Base-by-base conservation (phyloP, 1,284 basidiomycete species). In the Naganishia sp. region DNA sequence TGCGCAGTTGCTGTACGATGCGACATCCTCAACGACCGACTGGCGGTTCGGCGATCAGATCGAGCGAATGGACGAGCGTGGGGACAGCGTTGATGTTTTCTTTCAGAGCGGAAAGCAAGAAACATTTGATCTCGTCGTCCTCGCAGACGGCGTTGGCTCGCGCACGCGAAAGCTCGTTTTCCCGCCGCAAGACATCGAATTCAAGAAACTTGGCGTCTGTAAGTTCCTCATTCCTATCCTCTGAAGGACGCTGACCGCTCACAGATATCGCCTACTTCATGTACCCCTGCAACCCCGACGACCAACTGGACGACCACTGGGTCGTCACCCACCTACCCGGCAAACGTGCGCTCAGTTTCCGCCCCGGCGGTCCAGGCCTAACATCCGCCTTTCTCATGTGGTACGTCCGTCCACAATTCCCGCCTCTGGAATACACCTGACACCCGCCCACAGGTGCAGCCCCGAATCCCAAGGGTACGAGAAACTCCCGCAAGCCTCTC, bases 111-210 rank as follows among this genome's bases (percentile, higher is more conserved):
- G 66, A 9, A 41, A 35, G 42, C 51, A 28, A 35, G 56, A 70
- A 39, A 43, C 47, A 13, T 72, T 55, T 55, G 71, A 69, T 66
- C 23, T 69, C n/a, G 64, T 71, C 17, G 53, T 69, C 18, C 65
- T 47, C 2, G 67, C 69, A 15, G 71, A 72, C 56, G 71, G 71
- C 2, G 45, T 51, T 18, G 54, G 60, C 42, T 63, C 53, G 7
- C 17, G 49, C 4, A 55, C 51, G 15, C 10, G 69, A 10, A 63
- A 60, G 31, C 25, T 52, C 6, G 41, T n/a, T 45, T 62, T 70
- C 35, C 31, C 56, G 21, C 17, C 57, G 35, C 41, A 51, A 39
- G 35, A 25, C n/a, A 46, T 65, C 50, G 47, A 51, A 17, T 46
- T 52, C 32, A 45, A 46, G 50, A 43, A 45, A 35, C 39, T 62